These are phyloP conservation scores for Nemania sp. DNA, from an alignment of 2,329 filamentous ascomycete species.

Conservation along the genomic window DNA sequence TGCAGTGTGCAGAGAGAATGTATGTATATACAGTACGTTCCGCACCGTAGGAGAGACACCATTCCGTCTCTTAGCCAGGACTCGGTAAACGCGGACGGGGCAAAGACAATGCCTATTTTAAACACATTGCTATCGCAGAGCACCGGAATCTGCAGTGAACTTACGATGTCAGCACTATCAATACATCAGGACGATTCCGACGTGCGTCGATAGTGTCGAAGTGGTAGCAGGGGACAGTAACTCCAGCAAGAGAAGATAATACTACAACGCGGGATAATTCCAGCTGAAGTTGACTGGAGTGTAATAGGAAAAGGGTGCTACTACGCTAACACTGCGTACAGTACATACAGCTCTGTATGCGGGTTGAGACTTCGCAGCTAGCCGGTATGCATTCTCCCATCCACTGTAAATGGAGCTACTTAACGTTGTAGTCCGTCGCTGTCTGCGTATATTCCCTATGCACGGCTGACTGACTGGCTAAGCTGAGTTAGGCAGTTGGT, in stretches of 20 bases:
- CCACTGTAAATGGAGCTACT: too few species aligned
- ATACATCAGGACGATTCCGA: conserved; percentile 1
- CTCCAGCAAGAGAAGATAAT: not conserved
- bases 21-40: not conserved
- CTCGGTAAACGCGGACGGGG: not conserved
- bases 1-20: not conserved
- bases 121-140: too few species aligned
- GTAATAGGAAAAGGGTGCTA: not conserved
- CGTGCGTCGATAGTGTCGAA: conserved; percentile 11
- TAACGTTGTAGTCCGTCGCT: too few species aligned
- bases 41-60: conserved; percentile 4
- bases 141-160: too few species aligned
- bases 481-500: too few species aligned
- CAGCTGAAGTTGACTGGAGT: conserved; percentile 8
- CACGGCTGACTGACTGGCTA: too few species aligned
- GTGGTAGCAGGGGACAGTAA: not conserved
- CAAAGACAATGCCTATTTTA: conserved; percentile 1
- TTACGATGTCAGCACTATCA: not conserved
- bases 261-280: not conserved
- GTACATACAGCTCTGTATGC: not conserved
- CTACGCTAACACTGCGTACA: not conserved
- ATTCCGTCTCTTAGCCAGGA: too few species aligned
- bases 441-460: too few species aligned
- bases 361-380: conserved; percentile 18
- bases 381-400: too few species aligned